A percentile compares a stretch with the other conserved stretches of the same genome.
Conservation (phyloP, 2,329 filamentous ascomycete genomes). For the Domatiomyces globalis region DNA sequence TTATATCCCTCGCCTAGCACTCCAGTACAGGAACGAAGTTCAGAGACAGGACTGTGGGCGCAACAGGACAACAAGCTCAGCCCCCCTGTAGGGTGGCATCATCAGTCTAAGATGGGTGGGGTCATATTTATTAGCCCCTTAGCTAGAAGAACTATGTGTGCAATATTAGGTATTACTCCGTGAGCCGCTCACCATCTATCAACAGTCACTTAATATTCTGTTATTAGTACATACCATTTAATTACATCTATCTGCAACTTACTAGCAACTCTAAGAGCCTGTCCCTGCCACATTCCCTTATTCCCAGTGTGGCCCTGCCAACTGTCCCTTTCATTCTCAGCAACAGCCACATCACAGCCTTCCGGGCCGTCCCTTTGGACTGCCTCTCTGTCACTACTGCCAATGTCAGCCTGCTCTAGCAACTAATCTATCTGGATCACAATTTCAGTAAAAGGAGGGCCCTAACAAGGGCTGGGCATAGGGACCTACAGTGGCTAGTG, state of each 20-base stretch:
- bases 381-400: neutral
- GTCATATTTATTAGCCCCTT: neutral
- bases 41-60: no score
- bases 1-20: no score
- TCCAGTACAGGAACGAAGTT: no score
- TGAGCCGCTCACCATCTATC: neutral
- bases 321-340: neutral
- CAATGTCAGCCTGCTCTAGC: neutral
- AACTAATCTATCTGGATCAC: neutral
- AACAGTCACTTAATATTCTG: neutral
- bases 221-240: neutral
- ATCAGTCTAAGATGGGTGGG: neutral
- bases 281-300: neutral
- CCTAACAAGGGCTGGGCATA: neutral
- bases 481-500: no score
- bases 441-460: neutral
- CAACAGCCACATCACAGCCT: neutral
- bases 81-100: no score
- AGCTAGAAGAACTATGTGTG: neutral
- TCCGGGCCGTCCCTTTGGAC: neutral
- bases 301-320: neutral
- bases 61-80: no score
- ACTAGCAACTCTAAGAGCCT: neutral
- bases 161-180: no score
- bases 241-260: neutral